Evolutionary conservation across 768 basidiomycete genomes (phyloP).

Genomic region (Leccinellum luteum): DNA sequence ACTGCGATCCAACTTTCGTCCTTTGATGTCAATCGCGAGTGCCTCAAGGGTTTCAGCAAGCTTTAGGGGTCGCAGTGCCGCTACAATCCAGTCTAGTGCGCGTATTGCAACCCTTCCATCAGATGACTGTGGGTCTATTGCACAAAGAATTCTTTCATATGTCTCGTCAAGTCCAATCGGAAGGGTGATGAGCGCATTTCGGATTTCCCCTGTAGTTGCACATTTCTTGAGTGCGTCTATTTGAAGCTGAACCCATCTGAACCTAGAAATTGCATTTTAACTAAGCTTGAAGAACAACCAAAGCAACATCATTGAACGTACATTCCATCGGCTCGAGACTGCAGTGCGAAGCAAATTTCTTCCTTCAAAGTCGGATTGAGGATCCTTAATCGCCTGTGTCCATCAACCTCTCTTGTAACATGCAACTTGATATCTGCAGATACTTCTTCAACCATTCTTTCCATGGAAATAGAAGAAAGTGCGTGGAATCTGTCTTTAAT

Average conservation of each 20-base stretch:
- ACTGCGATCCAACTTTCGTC: neutral
- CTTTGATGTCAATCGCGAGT: conserved; percentile 10
- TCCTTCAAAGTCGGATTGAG: neutral
- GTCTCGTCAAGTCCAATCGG: conserved; percentile 15
- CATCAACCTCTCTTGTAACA: conserved; percentile 3
- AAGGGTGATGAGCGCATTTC: conserved; percentile 6
- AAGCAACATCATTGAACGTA: neutral
- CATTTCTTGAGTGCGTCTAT: conserved; percentile 11
- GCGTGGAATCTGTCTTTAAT: conserved; percentile 1
- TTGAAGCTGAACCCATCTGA: conserved; percentile 20
- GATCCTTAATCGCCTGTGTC: neutral
- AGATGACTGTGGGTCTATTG: neutral
- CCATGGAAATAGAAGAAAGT: conserved; percentile 9
- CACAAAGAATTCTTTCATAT: conserved; percentile 16
- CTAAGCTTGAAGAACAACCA: neutral
- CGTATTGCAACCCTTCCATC: neutral
- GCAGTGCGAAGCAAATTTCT: conserved; percentile 1
- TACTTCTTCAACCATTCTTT: neutral
- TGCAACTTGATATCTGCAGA: conserved; percentile 10
- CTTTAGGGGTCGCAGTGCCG: conserved; percentile 5
- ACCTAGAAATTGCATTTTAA: conserved; percentile 9
- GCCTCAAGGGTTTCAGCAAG: conserved; percentile 8
- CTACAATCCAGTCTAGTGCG: conserved; percentile 15
- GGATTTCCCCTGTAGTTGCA: neutral
- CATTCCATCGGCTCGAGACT: conserved; percentile 11